phyloP scores from a whole-genome alignment of 805 yeast species.

The Lipomyces kockii region DNA sequence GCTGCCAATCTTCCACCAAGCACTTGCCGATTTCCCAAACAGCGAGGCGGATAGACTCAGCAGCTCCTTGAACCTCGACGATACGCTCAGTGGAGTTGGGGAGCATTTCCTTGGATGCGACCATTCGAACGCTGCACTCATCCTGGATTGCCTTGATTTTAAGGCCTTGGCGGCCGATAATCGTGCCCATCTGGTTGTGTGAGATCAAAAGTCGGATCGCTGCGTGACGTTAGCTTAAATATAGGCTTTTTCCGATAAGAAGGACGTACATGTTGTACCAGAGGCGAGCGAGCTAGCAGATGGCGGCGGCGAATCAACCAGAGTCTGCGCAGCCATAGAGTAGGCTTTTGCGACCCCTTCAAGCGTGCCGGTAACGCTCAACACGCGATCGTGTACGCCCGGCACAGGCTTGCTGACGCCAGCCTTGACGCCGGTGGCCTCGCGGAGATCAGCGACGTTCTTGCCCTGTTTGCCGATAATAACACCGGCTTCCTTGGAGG shows the following conservation, averaged over 20 bases:
- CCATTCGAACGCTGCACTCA: constrained; percentile 71
- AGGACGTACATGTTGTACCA: constrained; percentile 16
- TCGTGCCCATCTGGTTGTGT: constrained; percentile 83
- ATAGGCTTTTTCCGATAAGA: background rate
- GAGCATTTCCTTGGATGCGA: constrained; percentile 82
- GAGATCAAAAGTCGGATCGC: constrained; percentile 75
- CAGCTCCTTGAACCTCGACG: constrained; percentile 83
- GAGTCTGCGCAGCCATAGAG: constrained; percentile 68
- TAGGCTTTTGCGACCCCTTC: constrained; percentile 70
- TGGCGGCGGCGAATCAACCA: constrained; percentile 63
- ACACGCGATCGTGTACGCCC: constrained; percentile 81
- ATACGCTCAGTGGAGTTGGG: constrained; percentile 83
- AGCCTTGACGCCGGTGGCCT: constrained; percentile 76
- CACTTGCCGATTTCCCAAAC: constrained; percentile 67
- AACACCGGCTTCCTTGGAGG: constrained; percentile 87
- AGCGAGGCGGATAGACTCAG: constrained; percentile 62
- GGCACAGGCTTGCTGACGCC: constrained; percentile 81
- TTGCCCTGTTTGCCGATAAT: constrained; percentile 85
- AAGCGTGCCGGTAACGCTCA: constrained; percentile 75
- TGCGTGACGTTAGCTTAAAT: constrained; percentile 48
- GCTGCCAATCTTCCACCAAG: constrained; percentile 73
- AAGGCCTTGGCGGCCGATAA: constrained; percentile 82
- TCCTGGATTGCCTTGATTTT: constrained; percentile 81
- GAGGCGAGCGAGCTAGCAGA: constrained; percentile 46
- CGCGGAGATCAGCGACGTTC: constrained; percentile 76